phyloP scores from a whole-genome alignment of 495 filamentous ascomycete genomes.

The Penicillium odoratum region DNA sequence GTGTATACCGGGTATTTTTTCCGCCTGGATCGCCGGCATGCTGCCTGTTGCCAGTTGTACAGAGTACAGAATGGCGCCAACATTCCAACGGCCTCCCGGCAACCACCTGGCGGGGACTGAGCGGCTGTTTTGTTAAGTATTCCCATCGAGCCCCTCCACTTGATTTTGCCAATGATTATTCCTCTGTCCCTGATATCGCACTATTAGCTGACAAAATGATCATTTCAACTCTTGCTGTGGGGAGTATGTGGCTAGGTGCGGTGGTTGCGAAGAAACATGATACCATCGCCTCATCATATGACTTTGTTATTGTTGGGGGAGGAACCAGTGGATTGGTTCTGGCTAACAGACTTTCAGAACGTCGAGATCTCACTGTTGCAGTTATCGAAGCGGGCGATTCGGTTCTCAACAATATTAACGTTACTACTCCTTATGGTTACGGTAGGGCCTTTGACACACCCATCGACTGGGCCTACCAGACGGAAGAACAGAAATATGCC shows the following conservation, averaged over 20 bases:
- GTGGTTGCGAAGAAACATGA: constrained; percentile 14
- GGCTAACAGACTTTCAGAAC: constrained; percentile 51
- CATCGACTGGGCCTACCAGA: constrained; percentile 55
- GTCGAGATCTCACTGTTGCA: constrained; percentile 43
- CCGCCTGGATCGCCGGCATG: not conserved
- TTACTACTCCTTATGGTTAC: constrained; percentile 43
- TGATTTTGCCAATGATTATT: not conserved
- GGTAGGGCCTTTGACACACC: constrained; percentile 38
- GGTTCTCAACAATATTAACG: constrained; percentile 50
- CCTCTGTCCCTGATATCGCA: not conserved
- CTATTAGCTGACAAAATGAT: constrained; percentile 5
- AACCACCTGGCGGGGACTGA: not conserved
- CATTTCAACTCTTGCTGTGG: constrained; percentile 3
- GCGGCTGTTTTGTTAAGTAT: not conserved
- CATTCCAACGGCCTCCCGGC: not conserved
- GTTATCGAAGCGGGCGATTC: constrained; percentile 56
- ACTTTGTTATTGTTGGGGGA: constrained; percentile 53
- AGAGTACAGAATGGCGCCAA: not conserved
- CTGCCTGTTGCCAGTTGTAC: no score
- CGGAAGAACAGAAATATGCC: constrained; percentile 42
- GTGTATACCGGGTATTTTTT: not conserved
- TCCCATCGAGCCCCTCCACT: not conserved
- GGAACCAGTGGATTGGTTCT: constrained; percentile 53
- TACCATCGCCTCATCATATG: constrained; percentile 13
- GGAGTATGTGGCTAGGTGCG: constrained; percentile 8